Evolutionary conservation across 2,329 filamentous ascomycete genomes (phyloP), one percentile per base, ranked within the genome.

Genomic region (Herpotrichia juniperi): DNA sequence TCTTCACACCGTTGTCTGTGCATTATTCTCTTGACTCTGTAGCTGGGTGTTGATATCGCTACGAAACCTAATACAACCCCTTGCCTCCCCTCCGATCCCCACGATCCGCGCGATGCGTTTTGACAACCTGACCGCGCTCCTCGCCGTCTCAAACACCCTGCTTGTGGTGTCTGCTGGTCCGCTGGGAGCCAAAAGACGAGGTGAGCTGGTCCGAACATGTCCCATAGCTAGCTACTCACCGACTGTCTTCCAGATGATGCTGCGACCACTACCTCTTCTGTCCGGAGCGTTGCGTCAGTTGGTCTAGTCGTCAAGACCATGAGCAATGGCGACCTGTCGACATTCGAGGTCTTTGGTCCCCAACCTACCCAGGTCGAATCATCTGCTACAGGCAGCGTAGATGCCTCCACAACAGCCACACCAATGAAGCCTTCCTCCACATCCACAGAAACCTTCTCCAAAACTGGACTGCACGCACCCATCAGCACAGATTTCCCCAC

Each of bases 401-500:
- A 44, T 21, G 50, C 50, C 16, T 47, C 58, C 16, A 48, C 46
- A 12, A 42, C 54, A 11, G 28, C 48, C 5, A 47, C 46, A 5
- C 26, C 21, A 17, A 60, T 46, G 1, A 46, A 34, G 17, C 28
- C 22, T 11, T 31, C 53, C 14, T 49, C 61, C 5, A 57, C 34
- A 25, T 51, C 50, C 19, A 59, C 49, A 30, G 46, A 43, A 7
- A 54, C 55, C 28, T 48, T 43, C 22, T 52, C 56, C 14, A 24
- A 42, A 8, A 56, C 53, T 12, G 59, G 55, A n/a, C 14, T 30
- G 16, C 25, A 46, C 4, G 24, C 42, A 4, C 54, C 54, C n/a
- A 34, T 42, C 4, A 57, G 53, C 48, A 64, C 62, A 8, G 62
- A 63, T 25, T 74, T 74, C 40, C 68, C 69, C 7, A 45, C 63